Percentiles rank a stretch among this genome's conserved stretches.
These are phyloP conservation scores for Alternaria tenuissima DNA, from an alignment of 2,329 filamentous ascomycete genomes.

Conservation along the genomic window DNA sequence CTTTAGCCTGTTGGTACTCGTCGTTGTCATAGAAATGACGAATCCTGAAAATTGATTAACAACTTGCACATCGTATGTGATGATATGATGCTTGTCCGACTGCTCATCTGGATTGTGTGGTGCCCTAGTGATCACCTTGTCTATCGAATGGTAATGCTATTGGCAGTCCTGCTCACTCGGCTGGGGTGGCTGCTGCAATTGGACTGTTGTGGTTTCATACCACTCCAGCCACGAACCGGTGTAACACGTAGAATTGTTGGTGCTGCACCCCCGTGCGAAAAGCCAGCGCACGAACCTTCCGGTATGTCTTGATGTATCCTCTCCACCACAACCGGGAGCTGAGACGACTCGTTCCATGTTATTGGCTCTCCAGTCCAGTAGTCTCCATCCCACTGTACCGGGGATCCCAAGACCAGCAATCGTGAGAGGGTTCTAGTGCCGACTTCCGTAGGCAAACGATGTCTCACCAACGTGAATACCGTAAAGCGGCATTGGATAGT, in stretches of 20 bases:
- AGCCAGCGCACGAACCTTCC: neutral
- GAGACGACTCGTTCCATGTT: neutral
- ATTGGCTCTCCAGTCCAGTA: neutral
- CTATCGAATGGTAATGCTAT: neutral
- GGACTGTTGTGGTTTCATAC: neutral
- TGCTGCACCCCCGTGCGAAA: neutral
- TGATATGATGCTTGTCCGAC: neutral
- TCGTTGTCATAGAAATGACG: neutral
- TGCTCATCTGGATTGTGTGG: neutral
- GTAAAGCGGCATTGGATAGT: neutral
- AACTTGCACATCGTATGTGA: accelerated
- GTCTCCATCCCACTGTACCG: neutral
- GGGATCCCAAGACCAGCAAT: neutral
- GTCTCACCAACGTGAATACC: neutral
- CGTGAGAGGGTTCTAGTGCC: neutral
- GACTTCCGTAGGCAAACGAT: neutral
- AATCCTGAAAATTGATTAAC: neutral
- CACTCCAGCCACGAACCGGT: neutral
- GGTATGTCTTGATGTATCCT: neutral
- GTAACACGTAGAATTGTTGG: neutral
- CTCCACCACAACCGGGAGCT: neutral
- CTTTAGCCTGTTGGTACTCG: neutral
- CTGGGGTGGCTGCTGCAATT: neutral
- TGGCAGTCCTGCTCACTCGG: neutral
- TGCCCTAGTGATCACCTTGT: neutral